Evolutionary conservation across 2,329 filamentous ascomycete genomes (phyloP), one percentile per base, ranked within the genome.

Genomic region (Nothophaeocryptopus gaeumannii): DNA sequence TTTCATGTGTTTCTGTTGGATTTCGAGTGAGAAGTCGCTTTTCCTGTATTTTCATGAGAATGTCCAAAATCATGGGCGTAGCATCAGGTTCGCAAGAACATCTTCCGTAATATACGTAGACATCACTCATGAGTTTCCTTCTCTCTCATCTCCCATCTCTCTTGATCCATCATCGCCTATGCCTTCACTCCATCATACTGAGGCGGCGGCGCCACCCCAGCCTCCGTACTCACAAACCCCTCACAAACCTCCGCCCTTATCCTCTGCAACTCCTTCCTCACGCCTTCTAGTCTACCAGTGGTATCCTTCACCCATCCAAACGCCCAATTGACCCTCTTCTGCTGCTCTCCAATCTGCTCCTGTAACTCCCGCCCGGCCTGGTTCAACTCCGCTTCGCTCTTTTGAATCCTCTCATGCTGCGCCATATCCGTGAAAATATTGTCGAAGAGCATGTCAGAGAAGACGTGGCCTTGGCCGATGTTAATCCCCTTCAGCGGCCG

Each of bases 351-450:
- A 16, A 60, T 48, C 36, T 62, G 54, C 12, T 26, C 41, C 37
- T 61, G 42, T 37, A 66, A 34, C 37, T 63, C 49, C 26, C 48
- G n/a, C 10, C 47, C 41, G 4, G 60, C 62, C 13, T 56, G 43
- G 41, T 53, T 39, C 44, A 65, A 30, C 39, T 65, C 58, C 20
- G 33, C 41, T 10, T 62, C 52, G 12, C 50, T 56, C 1, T 51
- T 44, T 33, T 63, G 47, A 40, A 67, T 64, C 2, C 59, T 45
- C 2, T 64, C 60, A 47, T 65, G 61, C 35, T 63, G 59, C 2
- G 56, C 55, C 55, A 63, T 60, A 33, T 66, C 62, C 5, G 54
- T 55, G 41, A 66, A 67, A 15, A 65, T 58, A 36, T 63, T 64
- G 36, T 66, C 63, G 30, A 67, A 66, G 16, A 66, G 11, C 5